phyloP scores from a whole-genome alignment of 495 filamentous ascomycete genomes.

The Aspergillus haitiensis region DNA sequence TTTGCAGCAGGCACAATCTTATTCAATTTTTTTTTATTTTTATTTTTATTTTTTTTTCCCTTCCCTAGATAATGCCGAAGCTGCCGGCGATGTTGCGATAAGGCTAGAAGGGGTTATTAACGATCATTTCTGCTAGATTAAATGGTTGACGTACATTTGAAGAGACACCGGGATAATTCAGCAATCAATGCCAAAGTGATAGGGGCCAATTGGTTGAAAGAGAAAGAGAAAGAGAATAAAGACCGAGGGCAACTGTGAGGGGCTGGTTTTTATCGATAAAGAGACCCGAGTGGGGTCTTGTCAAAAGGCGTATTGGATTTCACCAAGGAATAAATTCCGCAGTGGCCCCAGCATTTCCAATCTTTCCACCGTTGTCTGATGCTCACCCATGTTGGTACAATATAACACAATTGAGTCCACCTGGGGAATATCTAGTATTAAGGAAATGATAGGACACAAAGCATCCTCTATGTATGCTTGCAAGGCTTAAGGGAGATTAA shows the following conservation, averaged over 20 bases:
- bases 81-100: neutral
- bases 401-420: too few relatives aligned
- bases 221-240: neutral
- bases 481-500: too few relatives aligned
- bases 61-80: conserved; percentile 6
- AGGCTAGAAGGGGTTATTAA: neutral
- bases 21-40: neutral
- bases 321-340: neutral
- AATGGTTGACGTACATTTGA: neutral
- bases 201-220: neutral
- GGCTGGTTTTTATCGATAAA: neutral
- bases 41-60: too few relatives aligned
- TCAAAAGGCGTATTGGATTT: conserved; percentile 2
- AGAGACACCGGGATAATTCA: neutral
- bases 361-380: neutral
- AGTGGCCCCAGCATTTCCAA: neutral
- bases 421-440: too few relatives aligned
- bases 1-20: conserved; percentile 2
- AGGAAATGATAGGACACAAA: too few relatives aligned
- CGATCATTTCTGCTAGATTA: neutral
- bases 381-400: too few relatives aligned
- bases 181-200: neutral
- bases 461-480: too few relatives aligned
- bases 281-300: neutral
- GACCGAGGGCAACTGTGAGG: neutral